Conservation (phyloP, 1,284 basidiomycete genomes). For the Apiotrichum laibachii region DNA sequence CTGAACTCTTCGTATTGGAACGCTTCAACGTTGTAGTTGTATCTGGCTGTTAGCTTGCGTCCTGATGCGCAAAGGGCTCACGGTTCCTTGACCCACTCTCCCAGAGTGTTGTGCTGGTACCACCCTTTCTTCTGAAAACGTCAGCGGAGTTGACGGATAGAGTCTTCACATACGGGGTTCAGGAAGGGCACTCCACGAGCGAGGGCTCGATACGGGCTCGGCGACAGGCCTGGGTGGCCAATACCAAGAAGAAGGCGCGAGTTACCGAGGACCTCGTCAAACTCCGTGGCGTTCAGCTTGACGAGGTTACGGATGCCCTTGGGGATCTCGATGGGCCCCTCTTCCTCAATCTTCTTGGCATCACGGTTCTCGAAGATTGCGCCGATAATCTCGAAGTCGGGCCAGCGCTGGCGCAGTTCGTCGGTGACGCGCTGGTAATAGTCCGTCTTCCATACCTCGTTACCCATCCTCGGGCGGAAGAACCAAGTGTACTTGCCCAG, state of each 20-base stretch:
- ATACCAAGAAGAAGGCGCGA: slow-evolving; percentile 27
- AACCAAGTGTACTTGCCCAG: slow-evolving; percentile 27
- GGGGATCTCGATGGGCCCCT: slow-evolving; percentile 14
- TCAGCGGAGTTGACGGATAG: background rate
- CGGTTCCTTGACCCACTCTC: slow-evolving; percentile 1
- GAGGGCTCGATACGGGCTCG: slow-evolving; percentile 24
- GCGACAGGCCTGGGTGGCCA: slow-evolving; percentile 22
- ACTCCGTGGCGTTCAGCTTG: slow-evolving; percentile 15
- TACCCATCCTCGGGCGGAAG: slow-evolving; percentile 19
- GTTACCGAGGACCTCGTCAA: slow-evolving; percentile 1
- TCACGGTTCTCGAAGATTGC: slow-evolving; percentile 18
- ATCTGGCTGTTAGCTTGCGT: background rate
- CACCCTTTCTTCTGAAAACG: background rate
- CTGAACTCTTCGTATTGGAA: slow-evolving; percentile 23
- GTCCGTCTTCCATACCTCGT: slow-evolving; percentile 4
- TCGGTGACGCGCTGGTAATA: slow-evolving; percentile 16
- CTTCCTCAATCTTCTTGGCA: slow-evolving; percentile 1
- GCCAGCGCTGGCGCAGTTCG: slow-evolving; percentile 17
- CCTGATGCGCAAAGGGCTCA: background rate
- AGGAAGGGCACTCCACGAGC: slow-evolving; percentile 5
- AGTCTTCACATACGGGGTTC: background rate
- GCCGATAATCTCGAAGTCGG: slow-evolving; percentile 23
- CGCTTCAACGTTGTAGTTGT: slow-evolving; percentile 25
- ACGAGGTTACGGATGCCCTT: slow-evolving; percentile 23
- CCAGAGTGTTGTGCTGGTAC: slow-evolving; percentile 10